Evolutionary conservation across 179 eudicot species (phyloP).

Genomic region (Vitellaria paradoxa): DNA sequence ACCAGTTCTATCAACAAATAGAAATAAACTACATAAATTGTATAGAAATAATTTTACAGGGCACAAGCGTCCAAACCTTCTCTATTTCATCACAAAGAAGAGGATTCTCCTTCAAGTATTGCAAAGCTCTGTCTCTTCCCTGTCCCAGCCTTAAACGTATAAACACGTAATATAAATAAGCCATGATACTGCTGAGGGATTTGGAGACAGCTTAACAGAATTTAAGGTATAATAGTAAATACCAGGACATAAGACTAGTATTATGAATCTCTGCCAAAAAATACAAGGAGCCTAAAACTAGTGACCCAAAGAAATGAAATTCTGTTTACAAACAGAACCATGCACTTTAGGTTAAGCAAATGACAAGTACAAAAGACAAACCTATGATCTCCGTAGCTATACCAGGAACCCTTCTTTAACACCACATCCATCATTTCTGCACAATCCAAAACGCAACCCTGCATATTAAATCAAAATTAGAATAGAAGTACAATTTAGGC

Average conservation of each 20-base stretch:
- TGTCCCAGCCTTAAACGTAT: slow-evolving; percentile 69
- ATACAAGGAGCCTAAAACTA: neutral
- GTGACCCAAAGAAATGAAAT: neutral
- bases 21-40: too few species aligned
- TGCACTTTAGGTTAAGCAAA: neutral
- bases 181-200: neutral
- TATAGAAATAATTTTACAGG: neutral
- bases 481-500: slow-evolving; percentile 1
- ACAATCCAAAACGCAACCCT: slow-evolving; percentile 96
- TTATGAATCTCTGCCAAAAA: neutral
- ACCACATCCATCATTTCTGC: slow-evolving; percentile 83
- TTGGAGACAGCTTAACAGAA: neutral
- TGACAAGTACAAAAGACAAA: slow-evolving; percentile 19
- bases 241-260: neutral
- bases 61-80: slow-evolving; percentile 49
- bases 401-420: slow-evolving; percentile 90
- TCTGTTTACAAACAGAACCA: neutral
- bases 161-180: slow-evolving; percentile 11
- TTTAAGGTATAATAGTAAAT: neutral
- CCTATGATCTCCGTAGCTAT: slow-evolving; percentile 90
- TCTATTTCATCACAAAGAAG: slow-evolving; percentile 72
- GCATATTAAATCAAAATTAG: slow-evolving; percentile 23
- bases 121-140: slow-evolving; percentile 89
- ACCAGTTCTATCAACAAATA: neutral
- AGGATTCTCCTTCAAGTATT: slow-evolving; percentile 80